Base-by-base conservation (phyloP, 768 basidiomycete genomes). In the Suillus fuscotomentosus region DNA sequence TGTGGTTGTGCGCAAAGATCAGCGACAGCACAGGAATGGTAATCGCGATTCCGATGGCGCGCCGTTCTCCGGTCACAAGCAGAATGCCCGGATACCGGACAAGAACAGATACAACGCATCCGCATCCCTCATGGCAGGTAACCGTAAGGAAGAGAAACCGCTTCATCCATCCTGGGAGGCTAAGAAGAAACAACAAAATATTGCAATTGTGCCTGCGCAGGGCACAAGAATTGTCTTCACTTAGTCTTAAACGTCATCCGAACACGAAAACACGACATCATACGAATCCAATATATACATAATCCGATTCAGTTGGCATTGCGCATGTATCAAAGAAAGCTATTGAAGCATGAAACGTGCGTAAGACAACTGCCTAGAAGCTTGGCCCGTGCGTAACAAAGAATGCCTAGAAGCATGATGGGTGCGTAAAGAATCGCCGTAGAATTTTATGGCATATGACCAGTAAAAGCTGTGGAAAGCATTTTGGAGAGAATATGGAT, bases 151-250 rank as follows among this genome's bases (percentile, higher is more conserved):
- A 8, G 65, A 71, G 20, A 51, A 72, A 73, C 81, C 85, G 38
- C 68, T 97, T 62, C 97, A 99, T 77, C 97, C 97, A 2, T 97
- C 94, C 15, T 99, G 97, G 97, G 93, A 93, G 75, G 97, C 97
- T 7, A 98, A 96, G 79, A 84, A 83, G 76, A 88, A 86, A 74
- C 75, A 89, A 65, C 94, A 91, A 77, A 84, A 81, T 68, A 81
- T 79, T n/a, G 79, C 80, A 8, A 88, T 90, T 43, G 75, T 87
- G 11, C 84, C 87, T 50, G 81, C 88, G 54, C 87, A 89, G 75
- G 92, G 94, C 31, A 95, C 88, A 73, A 97, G 97, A 81, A 97
- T 97, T 64, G 85, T 84, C 61, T 93, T 83, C 67, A 69, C 61
- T 50, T 62, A 66, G 22, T 42, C 24, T 20, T 13, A 17, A 14